Conservation (phyloP, 2,329 filamentous ascomycete species). For the Whalleya microplaca region DNA sequence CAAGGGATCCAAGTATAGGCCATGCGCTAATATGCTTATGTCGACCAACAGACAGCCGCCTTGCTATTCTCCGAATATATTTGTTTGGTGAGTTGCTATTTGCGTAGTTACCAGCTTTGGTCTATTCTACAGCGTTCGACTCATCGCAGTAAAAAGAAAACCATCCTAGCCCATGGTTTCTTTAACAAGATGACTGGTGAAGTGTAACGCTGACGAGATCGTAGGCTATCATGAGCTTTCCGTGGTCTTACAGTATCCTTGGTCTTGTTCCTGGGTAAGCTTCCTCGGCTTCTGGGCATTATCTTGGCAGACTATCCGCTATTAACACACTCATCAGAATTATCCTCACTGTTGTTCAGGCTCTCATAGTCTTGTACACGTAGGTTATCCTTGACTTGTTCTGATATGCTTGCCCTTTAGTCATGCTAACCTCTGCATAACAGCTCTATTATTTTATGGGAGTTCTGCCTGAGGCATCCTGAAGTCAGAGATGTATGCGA, state of each 20-base stretch:
- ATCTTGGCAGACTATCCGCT: constrained; percentile 14
- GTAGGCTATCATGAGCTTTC: constrained; percentile 86
- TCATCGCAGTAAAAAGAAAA: neutral
- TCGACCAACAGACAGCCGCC: constrained; percentile 69
- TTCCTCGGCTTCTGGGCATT: constrained; percentile 18
- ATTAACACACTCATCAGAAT: constrained; percentile 46
- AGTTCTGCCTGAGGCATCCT: constrained; percentile 88
- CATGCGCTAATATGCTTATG: constrained; percentile 13
- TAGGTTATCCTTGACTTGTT: constrained; percentile 62
- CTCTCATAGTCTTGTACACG: constrained; percentile 81
- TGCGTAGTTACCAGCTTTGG: neutral
- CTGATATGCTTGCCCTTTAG: neutral
- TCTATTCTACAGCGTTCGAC: neutral
- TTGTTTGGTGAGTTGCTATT: constrained; percentile 61
- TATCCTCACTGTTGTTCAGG: constrained; percentile 80
- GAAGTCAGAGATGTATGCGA: constrained; percentile 93
- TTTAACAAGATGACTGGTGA: neutral
- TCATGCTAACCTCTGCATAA: neutral
- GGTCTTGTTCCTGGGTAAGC: constrained; percentile 77
- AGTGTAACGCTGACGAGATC: constrained; percentile 21
- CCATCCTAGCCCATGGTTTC: neutral
- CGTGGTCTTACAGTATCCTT: constrained; percentile 86
- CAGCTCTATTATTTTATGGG: constrained; percentile 47
- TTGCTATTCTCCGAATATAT: constrained; percentile 95
- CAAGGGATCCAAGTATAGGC: constrained; percentile 17